phyloP scores from a whole-genome alignment of 2,329 filamentous ascomycete genomes.

The Talaromyces sp. region DNA sequence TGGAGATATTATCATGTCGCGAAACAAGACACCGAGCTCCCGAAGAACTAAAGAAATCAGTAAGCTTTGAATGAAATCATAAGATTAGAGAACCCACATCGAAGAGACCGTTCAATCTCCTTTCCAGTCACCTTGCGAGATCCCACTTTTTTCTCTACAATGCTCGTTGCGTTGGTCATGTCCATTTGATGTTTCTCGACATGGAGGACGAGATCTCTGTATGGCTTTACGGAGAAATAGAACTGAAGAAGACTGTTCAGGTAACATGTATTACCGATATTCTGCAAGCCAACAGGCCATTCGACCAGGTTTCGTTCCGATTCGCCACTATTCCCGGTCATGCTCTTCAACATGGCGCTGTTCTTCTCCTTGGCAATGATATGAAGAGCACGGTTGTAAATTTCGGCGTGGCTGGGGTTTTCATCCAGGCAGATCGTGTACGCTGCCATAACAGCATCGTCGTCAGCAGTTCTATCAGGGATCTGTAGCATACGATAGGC shows the following conservation, averaged over 20 bases:
- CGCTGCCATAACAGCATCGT: slow-evolving; percentile 54
- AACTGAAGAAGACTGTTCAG: slow-evolving; percentile 96
- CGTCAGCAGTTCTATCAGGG: slow-evolving; percentile 53
- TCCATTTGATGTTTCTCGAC: slow-evolving; percentile 73
- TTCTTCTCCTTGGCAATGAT: slow-evolving; percentile 50
- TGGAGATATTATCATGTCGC: slow-evolving; percentile 67
- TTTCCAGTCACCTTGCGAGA: slow-evolving; percentile 65
- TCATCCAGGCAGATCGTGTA: slow-evolving; percentile 52
- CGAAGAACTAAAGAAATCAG: slow-evolving; percentile 62
- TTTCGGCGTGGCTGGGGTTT: slow-evolving; percentile 48
- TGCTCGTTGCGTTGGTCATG: slow-evolving; percentile 59
- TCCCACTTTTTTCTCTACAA: slow-evolving; percentile 73
- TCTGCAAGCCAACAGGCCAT: slow-evolving; percentile 83
- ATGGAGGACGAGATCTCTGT: slow-evolving; percentile 78
- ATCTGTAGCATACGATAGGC: slow-evolving; percentile 58
- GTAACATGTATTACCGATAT: slow-evolving; percentile 98
- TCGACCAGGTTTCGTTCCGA: slow-evolving; percentile 45
- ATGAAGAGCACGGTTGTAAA: slow-evolving; percentile 51
- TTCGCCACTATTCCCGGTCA: slow-evolving; percentile 34
- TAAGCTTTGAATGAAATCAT: background rate
- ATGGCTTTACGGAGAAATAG: slow-evolving; percentile 81
- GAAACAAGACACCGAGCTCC: slow-evolving; percentile 72
- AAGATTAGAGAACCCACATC: slow-evolving; percentile 63
- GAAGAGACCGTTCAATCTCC: slow-evolving; percentile 65
- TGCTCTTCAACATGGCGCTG: slow-evolving; percentile 39